Evolutionary conservation across 257 asterid species (phyloP), one percentile per base, ranked within the genome.

Genomic region (Salvia miltiorrhiza): DNA sequence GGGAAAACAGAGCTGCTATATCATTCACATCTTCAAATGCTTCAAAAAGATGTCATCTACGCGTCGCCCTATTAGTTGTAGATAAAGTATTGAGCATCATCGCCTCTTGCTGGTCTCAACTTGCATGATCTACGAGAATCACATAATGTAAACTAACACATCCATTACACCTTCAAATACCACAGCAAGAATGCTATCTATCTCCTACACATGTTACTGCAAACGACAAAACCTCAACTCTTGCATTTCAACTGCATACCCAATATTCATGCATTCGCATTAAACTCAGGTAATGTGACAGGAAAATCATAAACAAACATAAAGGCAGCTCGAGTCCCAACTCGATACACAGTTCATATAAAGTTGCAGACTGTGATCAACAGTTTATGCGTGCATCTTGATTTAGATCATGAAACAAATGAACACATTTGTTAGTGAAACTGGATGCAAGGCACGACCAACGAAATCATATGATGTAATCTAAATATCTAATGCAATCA

Each of bases 81-180:
- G 3, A 9, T 33, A 49, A 3, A 41, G 48, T 3, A 54, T 26
- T 2, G 12, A 12, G 4, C 61, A 54, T 24, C 13, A 4, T 55
- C 19, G 21, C 50, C 23, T 52, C 72, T 20, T 20, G 16, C 26
- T 67, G n/a, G n/a, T n/a, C n/a, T n/a, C n/a, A 21, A 55, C 52
- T 7, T 47, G 68, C 68, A 45, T 47, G 35, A 45, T 8, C 33
- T 64, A 50, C 48, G 7, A 10, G 35, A 32, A 53, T 44, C 43
- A 67, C 65, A 28, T 16, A 1, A 7, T 58, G 32, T 48, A 37
- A 52, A 23, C 50, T 8, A 33, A 76, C 28, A 37, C 65, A 45
- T 65, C 40, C 68, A 74, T 52, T 52, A 66, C 44, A 57, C 28
- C 45, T 7, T 32, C 41, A 57, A 3, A 32, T 9, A 32, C 64